Base-by-base conservation (phyloP, 164 flowering plant genomes). In the Euptelea pleiosperma region DNA sequence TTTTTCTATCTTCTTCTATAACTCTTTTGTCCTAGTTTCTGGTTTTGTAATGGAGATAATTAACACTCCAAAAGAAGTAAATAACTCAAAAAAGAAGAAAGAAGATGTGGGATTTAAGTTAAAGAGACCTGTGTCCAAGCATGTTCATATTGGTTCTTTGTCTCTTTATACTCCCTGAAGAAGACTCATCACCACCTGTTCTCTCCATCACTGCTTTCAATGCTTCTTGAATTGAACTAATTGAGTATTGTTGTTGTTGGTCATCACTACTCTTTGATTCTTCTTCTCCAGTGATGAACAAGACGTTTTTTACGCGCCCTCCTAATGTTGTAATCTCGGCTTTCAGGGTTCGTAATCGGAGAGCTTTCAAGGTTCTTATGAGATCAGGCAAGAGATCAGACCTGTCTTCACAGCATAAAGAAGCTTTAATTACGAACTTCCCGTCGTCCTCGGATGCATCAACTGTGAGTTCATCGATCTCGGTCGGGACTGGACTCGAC, bases 321-420 rank as follows among this genome's bases (percentile, higher is more conserved):
- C 97, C 96, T 0, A 94, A 82, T 2, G 96, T 89, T 1, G 96
- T 85, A 16, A 94, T 89, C 73, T 94, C 97, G 3, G 96, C 99
- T 66, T 85, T 89, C 2, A 94, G 70, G 1, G 93, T 87, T 61
- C 74, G 80, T 14, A 94, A 69, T 28, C 83, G 73, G 4, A 94
- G 70, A 5, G 88, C 77, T 69, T 94, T 94, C 30, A 94, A 54
- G 4, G 97, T 76, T 62, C 87, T 89, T 74, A 88, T 91, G 10
- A 94, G 78, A 35, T 91, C 97, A 0, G 93, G 88, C 58, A 94
- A 60, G 52, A 94, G 85, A 44, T 91, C 96, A 0, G 93, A 56
- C 63, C 99, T 69, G 54, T 94, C 97, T 36, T 94, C 96, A 46
- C 99, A 94, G 53, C 99, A 94, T 14, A 94, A 61, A 0, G 95